These are phyloP conservation scores for Maudiozyma humilis DNA, from an alignment of 1,139 yeast genomes.

Conservation along the genomic window DNA sequence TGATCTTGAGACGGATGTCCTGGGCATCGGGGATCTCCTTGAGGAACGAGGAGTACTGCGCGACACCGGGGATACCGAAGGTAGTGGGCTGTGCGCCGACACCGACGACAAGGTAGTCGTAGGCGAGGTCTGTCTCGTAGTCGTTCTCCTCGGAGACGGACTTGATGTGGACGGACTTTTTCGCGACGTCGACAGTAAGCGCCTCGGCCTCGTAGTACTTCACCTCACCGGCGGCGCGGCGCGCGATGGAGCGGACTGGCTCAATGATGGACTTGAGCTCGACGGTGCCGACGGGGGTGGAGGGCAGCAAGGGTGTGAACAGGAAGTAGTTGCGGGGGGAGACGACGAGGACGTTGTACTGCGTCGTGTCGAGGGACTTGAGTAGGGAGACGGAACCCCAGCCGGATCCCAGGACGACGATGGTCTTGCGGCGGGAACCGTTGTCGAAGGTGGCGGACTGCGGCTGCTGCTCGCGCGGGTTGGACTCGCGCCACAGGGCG, in stretches of 20 bases:
- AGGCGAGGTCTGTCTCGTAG: slow-evolving; percentile 45
- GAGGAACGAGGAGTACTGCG: slow-evolving; percentile 73
- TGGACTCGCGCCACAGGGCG: slow-evolving; percentile 52
- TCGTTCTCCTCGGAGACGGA: slow-evolving; percentile 25
- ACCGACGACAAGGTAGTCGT: slow-evolving; percentile 78
- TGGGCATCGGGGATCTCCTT: slow-evolving; percentile 83
- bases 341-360: slow-evolving; percentile 80
- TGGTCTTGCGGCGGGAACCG: slow-evolving; percentile 75
- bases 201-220: slow-evolving; percentile 89
- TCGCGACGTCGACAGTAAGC: slow-evolving; percentile 63
- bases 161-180: slow-evolving; percentile 49
- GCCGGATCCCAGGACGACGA: slow-evolving; percentile 86
- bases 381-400: slow-evolving; percentile 85
- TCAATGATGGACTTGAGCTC: slow-evolving; percentile 85
- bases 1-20: slow-evolving; percentile 64
- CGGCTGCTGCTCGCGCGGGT: slow-evolving; percentile 51
- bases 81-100: slow-evolving; percentile 92
- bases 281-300: slow-evolving; percentile 89
- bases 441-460: slow-evolving; percentile 52
- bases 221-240: slow-evolving; percentile 69
- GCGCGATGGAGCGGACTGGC: slow-evolving; percentile 69
- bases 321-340: slow-evolving; percentile 92
- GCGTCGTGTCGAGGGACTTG: slow-evolving; percentile 74
- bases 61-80: slow-evolving; percentile 88
- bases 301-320: slow-evolving; percentile 87